Evolutionary conservation across 768 basidiomycete species (phyloP).

Genomic region (Suillus paluster): DNA sequence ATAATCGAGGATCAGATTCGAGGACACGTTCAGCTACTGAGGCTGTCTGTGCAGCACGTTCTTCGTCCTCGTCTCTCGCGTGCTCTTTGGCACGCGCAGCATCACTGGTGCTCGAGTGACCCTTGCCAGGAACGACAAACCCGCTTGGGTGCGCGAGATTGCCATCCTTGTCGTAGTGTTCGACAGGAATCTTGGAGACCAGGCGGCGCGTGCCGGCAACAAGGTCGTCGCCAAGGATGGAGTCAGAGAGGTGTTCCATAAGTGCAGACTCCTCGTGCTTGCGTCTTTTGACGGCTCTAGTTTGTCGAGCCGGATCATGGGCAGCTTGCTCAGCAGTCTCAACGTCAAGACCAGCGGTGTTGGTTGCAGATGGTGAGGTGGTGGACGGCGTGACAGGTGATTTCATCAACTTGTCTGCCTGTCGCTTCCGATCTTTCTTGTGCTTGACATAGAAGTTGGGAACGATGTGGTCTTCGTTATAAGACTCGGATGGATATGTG

Average conservation of each 20-base stretch:
- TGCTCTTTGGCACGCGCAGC: conserved; percentile 29
- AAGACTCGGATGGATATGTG: conserved; percentile 27
- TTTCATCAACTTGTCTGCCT: neutral
- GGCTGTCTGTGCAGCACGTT: conserved; percentile 31
- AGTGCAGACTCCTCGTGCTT: conserved; percentile 20
- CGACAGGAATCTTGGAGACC: conserved; percentile 31
- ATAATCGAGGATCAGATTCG: conserved; percentile 32
- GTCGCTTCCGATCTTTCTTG: conserved; percentile 21
- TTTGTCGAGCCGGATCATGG: conserved; percentile 13
- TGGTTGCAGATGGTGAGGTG: conserved; percentile 10
- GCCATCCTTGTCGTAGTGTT: conserved; percentile 23
- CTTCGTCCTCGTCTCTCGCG: conserved; percentile 25
- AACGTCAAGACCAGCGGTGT: conserved; percentile 9
- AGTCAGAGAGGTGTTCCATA: conserved; percentile 27
- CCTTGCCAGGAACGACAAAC: conserved; percentile 34
- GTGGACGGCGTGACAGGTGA: conserved; percentile 11
- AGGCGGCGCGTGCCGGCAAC: conserved; percentile 34
- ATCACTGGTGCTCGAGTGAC: conserved; percentile 28
- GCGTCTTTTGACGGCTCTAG: neutral
- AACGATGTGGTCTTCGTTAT: conserved; percentile 25
- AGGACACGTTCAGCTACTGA: conserved; percentile 36
- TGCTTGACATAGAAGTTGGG: conserved; percentile 34
- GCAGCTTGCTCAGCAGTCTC: neutral
- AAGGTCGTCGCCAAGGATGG: conserved; percentile 26
- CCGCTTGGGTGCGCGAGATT: conserved; percentile 30